Conservation (phyloP, 2,329 filamentous ascomycete species). For the Aureobasidium sp. region DNA sequence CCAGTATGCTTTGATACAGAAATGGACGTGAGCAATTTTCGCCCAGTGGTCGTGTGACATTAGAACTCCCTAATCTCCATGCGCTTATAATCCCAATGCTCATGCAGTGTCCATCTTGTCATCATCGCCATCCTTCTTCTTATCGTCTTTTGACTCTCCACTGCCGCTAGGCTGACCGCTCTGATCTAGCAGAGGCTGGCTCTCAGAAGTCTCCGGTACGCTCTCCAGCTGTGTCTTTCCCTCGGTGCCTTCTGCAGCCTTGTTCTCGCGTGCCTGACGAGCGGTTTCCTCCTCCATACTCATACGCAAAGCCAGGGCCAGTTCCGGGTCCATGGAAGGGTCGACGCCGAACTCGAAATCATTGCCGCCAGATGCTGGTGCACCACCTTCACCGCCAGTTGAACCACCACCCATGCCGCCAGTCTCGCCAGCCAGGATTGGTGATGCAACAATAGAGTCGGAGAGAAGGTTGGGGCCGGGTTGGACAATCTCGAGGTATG, state of each 20-base stretch:
- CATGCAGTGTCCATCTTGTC: slow-evolving; percentile 91
- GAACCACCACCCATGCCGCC: slow-evolving; percentile 50
- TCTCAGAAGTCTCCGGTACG: slow-evolving; percentile 64
- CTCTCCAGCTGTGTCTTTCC: slow-evolving; percentile 71
- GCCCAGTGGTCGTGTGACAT: neutral
- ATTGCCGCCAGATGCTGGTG: slow-evolving; percentile 50
- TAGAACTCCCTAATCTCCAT: slow-evolving; percentile 13
- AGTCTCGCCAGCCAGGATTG: slow-evolving; percentile 80
- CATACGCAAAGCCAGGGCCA: slow-evolving; percentile 91
- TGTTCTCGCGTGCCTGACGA: slow-evolving; percentile 77
- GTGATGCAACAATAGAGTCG: slow-evolving; percentile 81
- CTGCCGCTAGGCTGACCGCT: slow-evolving; percentile 60
- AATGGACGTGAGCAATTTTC: neutral
- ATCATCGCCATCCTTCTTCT: slow-evolving; percentile 44
- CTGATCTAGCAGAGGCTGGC: slow-evolving; percentile 56
- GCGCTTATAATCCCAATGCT: neutral
- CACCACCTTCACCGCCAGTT: slow-evolving; percentile 37
- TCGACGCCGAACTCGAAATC: slow-evolving; percentile 87
- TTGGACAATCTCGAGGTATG: slow-evolving; percentile 81
- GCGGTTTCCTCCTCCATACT: slow-evolving; percentile 98
- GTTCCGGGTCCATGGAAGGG: slow-evolving; percentile 82
- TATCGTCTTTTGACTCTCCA: slow-evolving; percentile 45
- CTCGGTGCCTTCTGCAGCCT: slow-evolving; percentile 59
- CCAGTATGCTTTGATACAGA: slow-evolving; percentile 1
- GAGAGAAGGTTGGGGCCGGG: slow-evolving; percentile 88